These are phyloP conservation scores for Scutellaria minor DNA, from an alignment of 257 asterid genomes.

Conservation along the genomic window DNA sequence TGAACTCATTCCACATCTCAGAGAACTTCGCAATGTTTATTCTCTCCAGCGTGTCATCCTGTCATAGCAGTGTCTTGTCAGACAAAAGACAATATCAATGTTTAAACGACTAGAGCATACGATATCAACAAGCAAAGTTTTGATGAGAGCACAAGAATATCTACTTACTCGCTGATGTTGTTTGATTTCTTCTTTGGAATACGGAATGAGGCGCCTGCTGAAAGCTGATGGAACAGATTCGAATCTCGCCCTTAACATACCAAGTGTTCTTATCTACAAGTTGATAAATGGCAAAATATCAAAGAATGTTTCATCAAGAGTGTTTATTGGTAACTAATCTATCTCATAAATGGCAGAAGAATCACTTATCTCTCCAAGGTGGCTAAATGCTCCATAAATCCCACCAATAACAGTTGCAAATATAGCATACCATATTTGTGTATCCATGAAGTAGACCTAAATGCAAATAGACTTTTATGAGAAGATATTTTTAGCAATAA, in stretches of 20 bases:
- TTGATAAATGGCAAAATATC: no score
- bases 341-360: conserved; percentile 23
- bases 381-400: conserved; percentile 96
- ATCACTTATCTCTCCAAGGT: conserved; percentile 92
- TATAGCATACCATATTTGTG: conserved; percentile 98
- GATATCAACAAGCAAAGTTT: conserved; percentile 18
- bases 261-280: no score
- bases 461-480: conserved; percentile 34
- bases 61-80: conserved; percentile 41
- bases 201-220: conserved; percentile 82
- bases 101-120: no score
- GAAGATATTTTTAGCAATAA: conserved; percentile 24
- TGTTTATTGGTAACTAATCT: not conserved
- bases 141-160: conserved; percentile 33
- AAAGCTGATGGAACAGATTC: conserved; percentile 93
- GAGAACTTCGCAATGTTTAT: conserved; percentile 91
- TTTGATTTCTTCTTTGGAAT: conserved; percentile 59
- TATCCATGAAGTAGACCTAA: conserved; percentile 93
- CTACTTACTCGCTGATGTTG: conserved; percentile 54
- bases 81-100: conserved; percentile 22
- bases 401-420: conserved; percentile 90
- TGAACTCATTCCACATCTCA: conserved; percentile 99
- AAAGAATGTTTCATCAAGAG: no score
- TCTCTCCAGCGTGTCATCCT: conserved; percentile 73
- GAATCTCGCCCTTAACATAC: conserved; percentile 96